Evolutionary conservation across 2,329 filamentous ascomycete species (phyloP).

Genomic region (Nothophaeocryptopus gaeumannii): DNA sequence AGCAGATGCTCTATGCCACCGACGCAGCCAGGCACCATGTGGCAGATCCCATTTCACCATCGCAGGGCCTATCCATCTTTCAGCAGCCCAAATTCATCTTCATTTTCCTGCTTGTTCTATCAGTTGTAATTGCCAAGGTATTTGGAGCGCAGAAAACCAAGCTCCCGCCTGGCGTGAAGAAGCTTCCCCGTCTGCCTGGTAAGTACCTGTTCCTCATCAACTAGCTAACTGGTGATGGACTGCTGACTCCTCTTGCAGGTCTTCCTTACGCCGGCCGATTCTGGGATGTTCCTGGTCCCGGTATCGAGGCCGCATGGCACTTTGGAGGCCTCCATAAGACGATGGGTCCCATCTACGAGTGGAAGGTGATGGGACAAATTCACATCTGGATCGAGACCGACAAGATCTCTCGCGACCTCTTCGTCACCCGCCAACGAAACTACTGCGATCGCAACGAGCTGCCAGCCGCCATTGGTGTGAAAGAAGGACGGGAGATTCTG

Average conservation of each 20-base stretch:
- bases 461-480: conserved; percentile 33
- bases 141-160: conserved; percentile 19
- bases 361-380: conserved; percentile 33
- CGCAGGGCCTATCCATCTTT: neutral
- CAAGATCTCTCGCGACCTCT: conserved; percentile 36
- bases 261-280: conserved; percentile 34
- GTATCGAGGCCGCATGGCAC: conserved; percentile 36
- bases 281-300: conserved; percentile 34
- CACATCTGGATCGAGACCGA: conserved; percentile 38
- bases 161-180: conserved; percentile 28
- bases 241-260: conserved; percentile 11
- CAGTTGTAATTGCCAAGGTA: conserved; percentile 12
- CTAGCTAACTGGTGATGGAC: neutral
- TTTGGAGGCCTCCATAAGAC: conserved; percentile 36
- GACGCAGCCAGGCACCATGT: no score
- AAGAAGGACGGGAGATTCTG: conserved; percentile 33
- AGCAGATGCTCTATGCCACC: conserved; percentile 5
- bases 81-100: conserved; percentile 13
- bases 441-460: conserved; percentile 37
- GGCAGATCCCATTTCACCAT: no score
- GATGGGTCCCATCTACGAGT: conserved; percentile 36
- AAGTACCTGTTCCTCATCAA: neutral
- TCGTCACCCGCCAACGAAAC: conserved; percentile 32
- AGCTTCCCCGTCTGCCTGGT: conserved; percentile 28
- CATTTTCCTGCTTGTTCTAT: conserved; percentile 14